Conservation (phyloP, 129 eudicot genomes). For the Flaveria robusta region DNA sequence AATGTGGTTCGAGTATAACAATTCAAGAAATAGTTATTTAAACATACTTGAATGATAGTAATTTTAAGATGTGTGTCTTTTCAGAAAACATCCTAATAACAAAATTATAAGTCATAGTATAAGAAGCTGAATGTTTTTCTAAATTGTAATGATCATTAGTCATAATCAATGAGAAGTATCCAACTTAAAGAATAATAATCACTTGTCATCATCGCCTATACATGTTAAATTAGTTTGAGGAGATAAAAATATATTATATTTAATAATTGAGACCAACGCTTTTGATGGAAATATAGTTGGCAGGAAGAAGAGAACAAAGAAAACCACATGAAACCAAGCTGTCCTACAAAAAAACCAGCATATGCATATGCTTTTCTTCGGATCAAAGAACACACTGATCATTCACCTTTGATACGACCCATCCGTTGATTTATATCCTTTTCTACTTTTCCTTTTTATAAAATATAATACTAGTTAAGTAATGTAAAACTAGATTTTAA, state of each 20-base stretch:
- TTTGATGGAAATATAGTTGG: neutral
- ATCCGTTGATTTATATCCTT: no score
- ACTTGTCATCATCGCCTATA: neutral
- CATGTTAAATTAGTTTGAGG: neutral
- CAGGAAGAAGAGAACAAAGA: conserved; percentile 4
- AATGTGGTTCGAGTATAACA: no score
- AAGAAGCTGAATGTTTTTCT: no score
- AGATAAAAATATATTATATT: neutral
- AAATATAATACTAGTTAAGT: no score
- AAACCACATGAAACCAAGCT: conserved; percentile 14
- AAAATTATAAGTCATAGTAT: no score
- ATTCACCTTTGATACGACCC: neutral
- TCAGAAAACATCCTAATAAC: no score
- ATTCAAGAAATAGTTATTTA: no score
- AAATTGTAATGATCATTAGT: no score
- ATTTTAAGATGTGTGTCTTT: no score
- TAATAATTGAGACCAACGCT: neutral
- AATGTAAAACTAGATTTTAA: no score
- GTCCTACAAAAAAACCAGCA: neutral
- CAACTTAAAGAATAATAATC: neutral
- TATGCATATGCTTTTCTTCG: conserved; percentile 11
- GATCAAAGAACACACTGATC: neutral
- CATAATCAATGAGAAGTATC: neutral
- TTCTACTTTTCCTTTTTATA: no score
- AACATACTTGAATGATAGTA: no score